Evolutionary conservation across 768 basidiomycete species (phyloP), one percentile per base, ranked within the genome.

Genomic region (Floccularia luteovirens): DNA sequence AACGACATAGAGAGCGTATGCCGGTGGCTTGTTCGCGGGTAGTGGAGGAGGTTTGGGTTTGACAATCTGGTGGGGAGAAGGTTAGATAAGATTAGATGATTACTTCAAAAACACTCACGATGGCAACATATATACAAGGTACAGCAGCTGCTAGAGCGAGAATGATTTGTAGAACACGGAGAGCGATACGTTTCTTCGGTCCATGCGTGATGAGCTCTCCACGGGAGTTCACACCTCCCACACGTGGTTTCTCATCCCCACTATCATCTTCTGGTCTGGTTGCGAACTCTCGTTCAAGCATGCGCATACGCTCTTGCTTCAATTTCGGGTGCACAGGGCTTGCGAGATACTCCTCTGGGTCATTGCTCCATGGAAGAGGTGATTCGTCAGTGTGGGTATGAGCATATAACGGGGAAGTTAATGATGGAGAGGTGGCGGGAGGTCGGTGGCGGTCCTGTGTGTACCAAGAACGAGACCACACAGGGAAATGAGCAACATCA

Each of bases 261-360:
- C 46, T 64, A 49, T 16, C 53, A 45, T 37, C 38, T 41, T 46
- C 54, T 14, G 44, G 51, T 34, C 67, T 64, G n/a, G 59, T 55
- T 2, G 74, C 73, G 53, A 84, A 86, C 45, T 83, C 80, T 13
- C 70, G 70, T 52, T 83, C 76, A 7, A 86, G 67, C 79, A 83
- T 82, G 4, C 79, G 72, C 48, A 83, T 66, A 13, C 82, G 69
- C 48, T 83, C 81, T 54, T 79, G 77, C 54, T 81, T 84, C 22
- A 75, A 59, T n/a, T 65, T 56, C 1, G 69, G 56, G 41, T 75
- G 68, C 3, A 81, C 48, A 1, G 50, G 46, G 5, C 60, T 56
- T 0, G 59, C 55, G 14, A 61, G 63, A 42, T 66, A 64, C 16
- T 70, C 67, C 10, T 68, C 65, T 1, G 65, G 66, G 36, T 75